A percentile compares a stretch with the other conserved stretches of the same genome.
Evolutionary conservation across 2,329 filamentous ascomycete species (phyloP).

Genomic region (Microsporum audouinii): DNA sequence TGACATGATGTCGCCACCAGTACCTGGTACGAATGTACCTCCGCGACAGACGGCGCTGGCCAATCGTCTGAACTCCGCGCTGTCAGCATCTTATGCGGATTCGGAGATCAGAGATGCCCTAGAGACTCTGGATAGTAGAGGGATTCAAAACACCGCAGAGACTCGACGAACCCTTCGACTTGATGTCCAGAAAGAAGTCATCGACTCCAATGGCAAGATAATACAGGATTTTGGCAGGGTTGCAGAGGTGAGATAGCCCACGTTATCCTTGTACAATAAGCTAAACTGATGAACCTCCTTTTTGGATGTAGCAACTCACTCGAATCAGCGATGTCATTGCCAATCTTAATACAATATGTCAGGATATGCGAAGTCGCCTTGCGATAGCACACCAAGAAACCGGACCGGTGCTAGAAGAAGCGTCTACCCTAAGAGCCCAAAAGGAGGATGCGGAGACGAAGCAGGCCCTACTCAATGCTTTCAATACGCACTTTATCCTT

Average conservation of each 20-base stretch:
- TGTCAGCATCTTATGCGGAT: slow-evolving; percentile 88
- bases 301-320: slow-evolving; percentile 58
- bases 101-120: slow-evolving; percentile 81
- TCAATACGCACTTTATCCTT: slow-evolving; percentile 72
- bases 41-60: slow-evolving; percentile 54
- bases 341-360: slow-evolving; percentile 66
- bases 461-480: slow-evolving; percentile 63
- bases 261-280: not conserved
- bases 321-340: slow-evolving; percentile 70
- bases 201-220: slow-evolving; percentile 82
- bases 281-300: not conserved
- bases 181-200: slow-evolving; percentile 81
- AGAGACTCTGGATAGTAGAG: slow-evolving; percentile 60
- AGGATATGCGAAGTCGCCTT: slow-evolving; percentile 69
- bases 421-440: slow-evolving; percentile 59
- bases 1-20: slow-evolving; percentile 6
- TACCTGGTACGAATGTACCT: not conserved
- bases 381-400: slow-evolving; percentile 64
- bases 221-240: slow-evolving; percentile 80
- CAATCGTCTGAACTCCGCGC: slow-evolving; percentile 68
- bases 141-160: slow-evolving; percentile 61
- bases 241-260: slow-evolving; percentile 54
- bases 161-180: slow-evolving; percentile 67
- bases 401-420: slow-evolving; percentile 62
- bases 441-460: slow-evolving; percentile 66